Evolutionary conservation across 2,329 filamentous ascomycete species (phyloP).

Genomic region (Trichoderma sp.): DNA sequence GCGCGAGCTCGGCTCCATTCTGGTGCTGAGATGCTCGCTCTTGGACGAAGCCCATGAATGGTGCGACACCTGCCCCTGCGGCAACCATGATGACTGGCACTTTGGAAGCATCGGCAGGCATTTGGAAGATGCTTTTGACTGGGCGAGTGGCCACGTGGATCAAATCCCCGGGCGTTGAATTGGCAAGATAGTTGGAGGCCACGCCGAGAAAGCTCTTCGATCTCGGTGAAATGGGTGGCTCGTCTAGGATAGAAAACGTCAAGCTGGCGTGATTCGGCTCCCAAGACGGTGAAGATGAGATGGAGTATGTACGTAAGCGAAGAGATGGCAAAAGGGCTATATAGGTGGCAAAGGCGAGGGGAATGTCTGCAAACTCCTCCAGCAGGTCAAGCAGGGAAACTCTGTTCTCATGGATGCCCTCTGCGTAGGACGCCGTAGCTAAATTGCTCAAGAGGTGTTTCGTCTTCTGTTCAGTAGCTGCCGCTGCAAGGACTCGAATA

Average conservation of each 20-base stretch:
- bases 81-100: constrained; percentile 53
- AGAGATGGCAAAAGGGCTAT: constrained; percentile 68
- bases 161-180: constrained; percentile 46
- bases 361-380: constrained; percentile 56
- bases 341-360: constrained; percentile 62
- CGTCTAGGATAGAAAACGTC: constrained; percentile 66
- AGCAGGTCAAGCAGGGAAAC: constrained; percentile 64
- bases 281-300: constrained; percentile 69
- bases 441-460: constrained; percentile 44
- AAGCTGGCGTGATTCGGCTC: constrained; percentile 60
- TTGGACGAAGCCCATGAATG: constrained; percentile 63
- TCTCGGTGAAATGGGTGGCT: constrained; percentile 51
- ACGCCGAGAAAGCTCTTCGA: constrained; percentile 53
- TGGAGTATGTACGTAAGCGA: constrained; percentile 54
- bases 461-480: constrained; percentile 40
- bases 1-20: constrained; percentile 56
- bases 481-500: constrained; percentile 32
- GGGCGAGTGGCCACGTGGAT: constrained; percentile 48
- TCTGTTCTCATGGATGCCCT: constrained; percentile 52
- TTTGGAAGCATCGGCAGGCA: constrained; percentile 46
- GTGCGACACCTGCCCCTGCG: constrained; percentile 58
- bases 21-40: constrained; percentile 58
- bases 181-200: constrained; percentile 61
- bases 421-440: constrained; percentile 44
- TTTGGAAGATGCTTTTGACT: constrained; percentile 48